Percentiles rank a stretch among this genome's conserved stretches.
Conservation (phyloP, 108 stramenopile species). For the Pseudonitzschia multiseries region DNA sequence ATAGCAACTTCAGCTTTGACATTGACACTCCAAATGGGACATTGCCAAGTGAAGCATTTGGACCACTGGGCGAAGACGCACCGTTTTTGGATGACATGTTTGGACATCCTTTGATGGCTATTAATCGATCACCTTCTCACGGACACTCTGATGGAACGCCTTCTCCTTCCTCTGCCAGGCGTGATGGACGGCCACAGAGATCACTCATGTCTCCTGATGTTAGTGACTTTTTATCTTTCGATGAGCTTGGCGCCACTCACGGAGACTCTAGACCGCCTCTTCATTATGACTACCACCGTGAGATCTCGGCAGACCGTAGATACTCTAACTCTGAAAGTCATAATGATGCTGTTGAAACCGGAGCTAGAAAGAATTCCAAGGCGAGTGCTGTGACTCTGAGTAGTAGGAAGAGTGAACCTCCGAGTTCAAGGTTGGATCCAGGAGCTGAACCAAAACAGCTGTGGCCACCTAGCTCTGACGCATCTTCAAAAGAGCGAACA, state of each 20-base stretch:
- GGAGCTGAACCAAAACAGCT: conserved; percentile 19
- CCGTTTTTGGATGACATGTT: not conserved
- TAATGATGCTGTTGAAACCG: not conserved
- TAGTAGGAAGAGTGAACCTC: conserved; percentile 2
- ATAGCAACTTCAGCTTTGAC: conserved; percentile 33
- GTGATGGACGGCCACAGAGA: not conserved
- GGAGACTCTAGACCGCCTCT: not conserved
- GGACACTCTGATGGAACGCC: conserved; percentile 1
- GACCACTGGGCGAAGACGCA: conserved; percentile 2
- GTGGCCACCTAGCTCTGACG: conserved; percentile 11
- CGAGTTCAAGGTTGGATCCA: conserved; percentile 16
- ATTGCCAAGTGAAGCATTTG: conserved; percentile 17
- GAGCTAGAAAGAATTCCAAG: not conserved
- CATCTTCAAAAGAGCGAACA: conserved; percentile 10
- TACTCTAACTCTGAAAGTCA: not conserved
- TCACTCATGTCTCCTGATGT: conserved; percentile 26
- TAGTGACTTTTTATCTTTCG: not conserved
- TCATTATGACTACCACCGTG: not conserved
- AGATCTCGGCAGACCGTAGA: not conserved
- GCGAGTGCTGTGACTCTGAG: conserved; percentile 27
- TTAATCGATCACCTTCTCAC: conserved; percentile 11
- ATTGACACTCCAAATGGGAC: conserved; percentile 43
- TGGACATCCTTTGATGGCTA: not conserved
- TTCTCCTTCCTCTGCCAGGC: not conserved
- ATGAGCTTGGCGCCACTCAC: not conserved